Evolutionary conservation across 495 filamentous ascomycete species (phyloP).

Genomic region (Penicillium egyptiacum): DNA sequence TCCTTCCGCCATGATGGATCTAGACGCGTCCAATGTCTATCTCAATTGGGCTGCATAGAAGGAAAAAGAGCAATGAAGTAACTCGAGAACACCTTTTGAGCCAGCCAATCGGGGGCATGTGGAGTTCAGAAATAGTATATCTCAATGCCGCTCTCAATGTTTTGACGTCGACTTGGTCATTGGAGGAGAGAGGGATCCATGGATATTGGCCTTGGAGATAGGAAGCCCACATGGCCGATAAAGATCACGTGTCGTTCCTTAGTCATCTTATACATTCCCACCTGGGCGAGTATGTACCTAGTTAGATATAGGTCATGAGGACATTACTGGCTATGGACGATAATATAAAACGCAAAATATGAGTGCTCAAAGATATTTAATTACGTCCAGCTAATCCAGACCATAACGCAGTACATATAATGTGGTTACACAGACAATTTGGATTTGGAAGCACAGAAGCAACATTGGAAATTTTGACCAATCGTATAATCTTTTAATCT

Average conservation of each 20-base stretch:
- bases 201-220: conserved; percentile 13
- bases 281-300: too few species aligned
- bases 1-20: conserved; percentile 35
- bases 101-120: background rate
- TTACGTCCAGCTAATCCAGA: background rate
- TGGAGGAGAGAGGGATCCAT: conserved; percentile 3
- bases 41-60: conserved; percentile 7
- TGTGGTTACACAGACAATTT: background rate
- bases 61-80: background rate
- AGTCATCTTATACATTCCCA: conserved; percentile 8
- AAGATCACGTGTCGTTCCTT: conserved; percentile 6
- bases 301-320: background rate
- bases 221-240: conserved; percentile 20
- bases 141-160: background rate
- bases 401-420: background rate
- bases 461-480: background rate
- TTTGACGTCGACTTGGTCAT: conserved; percentile 1
- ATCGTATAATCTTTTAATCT: background rate
- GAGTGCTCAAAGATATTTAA: background rate
- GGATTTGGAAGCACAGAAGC: background rate
- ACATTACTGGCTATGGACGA: background rate
- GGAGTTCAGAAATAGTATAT: background rate
- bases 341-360: background rate
- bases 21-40: background rate
- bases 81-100: background rate